Base-by-base conservation (phyloP, 1,284 basidiomycete genomes). In the Cutaneotrichosporon sp. region DNA sequence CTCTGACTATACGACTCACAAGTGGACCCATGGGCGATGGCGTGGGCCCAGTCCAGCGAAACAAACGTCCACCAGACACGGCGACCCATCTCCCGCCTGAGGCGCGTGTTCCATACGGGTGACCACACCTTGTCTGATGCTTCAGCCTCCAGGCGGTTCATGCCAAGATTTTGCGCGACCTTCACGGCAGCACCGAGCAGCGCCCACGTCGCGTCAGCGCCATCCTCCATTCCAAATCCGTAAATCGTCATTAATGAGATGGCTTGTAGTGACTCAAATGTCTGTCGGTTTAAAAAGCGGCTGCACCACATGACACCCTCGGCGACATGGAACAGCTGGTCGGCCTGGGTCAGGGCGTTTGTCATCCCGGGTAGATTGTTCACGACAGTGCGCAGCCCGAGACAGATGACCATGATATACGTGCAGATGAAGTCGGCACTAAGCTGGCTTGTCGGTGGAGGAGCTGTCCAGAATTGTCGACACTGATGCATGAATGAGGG, bases 31-130 rank as follows among this genome's bases (percentile, higher is more conserved):
- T 60, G 59, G 5, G 54, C 49, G 3, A 57, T 51, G 6, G 61
- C 61, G 14, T 57, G 54, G 4, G 57, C 51, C 61, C 61, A 63
- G 46, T 63, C 61, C 16, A 63, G 54, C 19, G 46, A 45, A 9
- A 61, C 60, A 14, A 63, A 51, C 3, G 55, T 60, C 61, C 61
- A 63, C 61, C 61, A 63, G 10, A 63, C 38, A 2, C 61, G 47
- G 1, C 61, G 43, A 0, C 55, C 61, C n/a, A 61, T 49, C 44
- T 63, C 61, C 12, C 61, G 51, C 19, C 47, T 32, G 3, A 59
- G 35, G 2, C 51, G 52, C 3, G 37, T 41, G 22, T 32, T 45
- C 61, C 61, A 63, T 8, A 54, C 25, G 12, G 49, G 42, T 0
- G 53, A 46, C 61, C 61, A 63, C 2, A 22, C 42, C 46, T 54